Base-by-base conservation (phyloP, 257 asterid genomes). In the Solanum pinnatisectum region DNA sequence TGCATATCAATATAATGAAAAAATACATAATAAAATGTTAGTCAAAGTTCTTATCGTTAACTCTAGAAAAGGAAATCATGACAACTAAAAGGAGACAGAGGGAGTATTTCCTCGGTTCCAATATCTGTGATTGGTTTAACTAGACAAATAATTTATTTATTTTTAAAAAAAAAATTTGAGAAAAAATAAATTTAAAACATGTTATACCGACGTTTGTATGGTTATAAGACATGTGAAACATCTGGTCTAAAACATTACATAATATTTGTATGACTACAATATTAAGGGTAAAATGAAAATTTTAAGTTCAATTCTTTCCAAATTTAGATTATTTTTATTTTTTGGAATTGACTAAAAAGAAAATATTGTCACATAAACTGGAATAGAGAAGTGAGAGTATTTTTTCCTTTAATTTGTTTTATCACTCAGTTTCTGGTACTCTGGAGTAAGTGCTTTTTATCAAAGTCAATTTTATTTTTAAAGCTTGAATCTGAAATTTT, bases 361-460 rank as follows among this genome's bases (percentile, higher is more conserved):
- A 70, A 70, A 30, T 30, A 20, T 14, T 3, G 0, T 15, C 11
- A 70, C 23, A 70, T 30, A 6, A 30, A 30, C 0, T 32, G 6
- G 0, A 70, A 70, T 3, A 15, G 23, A 70, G 9, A 67, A 12
- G 0, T 67, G 6, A 5, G 33, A 10, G 3, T 63, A 3, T 59
- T 22, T 20, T 59, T 63, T 14, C 15, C 0, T 13, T 25, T 12
- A 12, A 2, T 27, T 25, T 27, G 36, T 13, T 12, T 67, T 25
- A 0, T 27, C 20, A 12, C 7, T 67, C 4, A 27, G 36, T 67
- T 12, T 27, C 10, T 5, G 0, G 1, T 67, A 12, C 0, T 0
- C 16, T 30, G 5, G 3, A 6, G 6, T 30, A 70, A 13, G 0
- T 0, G 0, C 6, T 30, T 7, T 1, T 12, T 30, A 1, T 0